Evolutionary conservation across 148 eudicot genomes (phyloP).

Genomic region (Cornus florida): DNA sequence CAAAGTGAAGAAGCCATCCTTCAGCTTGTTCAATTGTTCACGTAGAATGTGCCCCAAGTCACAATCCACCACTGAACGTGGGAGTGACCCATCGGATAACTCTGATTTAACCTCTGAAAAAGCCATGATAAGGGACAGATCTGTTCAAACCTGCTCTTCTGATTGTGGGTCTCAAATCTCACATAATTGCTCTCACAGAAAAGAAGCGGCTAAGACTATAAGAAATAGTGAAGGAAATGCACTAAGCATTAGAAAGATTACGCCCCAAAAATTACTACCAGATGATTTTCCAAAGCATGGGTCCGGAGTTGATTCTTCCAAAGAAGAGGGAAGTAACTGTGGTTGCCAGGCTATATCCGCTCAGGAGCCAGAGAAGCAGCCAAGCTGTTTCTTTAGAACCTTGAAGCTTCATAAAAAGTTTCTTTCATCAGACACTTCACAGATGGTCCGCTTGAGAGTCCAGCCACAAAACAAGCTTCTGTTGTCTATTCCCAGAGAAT

Average conservation of each 20-base stretch:
- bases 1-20: constrained; percentile 50
- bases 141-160: constrained; percentile 51
- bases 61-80: constrained; percentile 36
- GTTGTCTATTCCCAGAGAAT: constrained; percentile 28
- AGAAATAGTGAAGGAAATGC: constrained; percentile 83
- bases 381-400: constrained; percentile 43
- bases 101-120: constrained; percentile 43
- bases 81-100: constrained; percentile 43
- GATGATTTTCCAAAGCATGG: constrained; percentile 20
- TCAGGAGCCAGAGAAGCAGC: constrained; percentile 39
- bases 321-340: constrained; percentile 17
- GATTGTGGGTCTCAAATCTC: constrained; percentile 49
- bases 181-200: constrained; percentile 38
- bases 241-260: constrained; percentile 48
- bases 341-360: constrained; percentile 22
- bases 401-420: constrained; percentile 40
- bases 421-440: constrained; percentile 31
- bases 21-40: constrained; percentile 70
- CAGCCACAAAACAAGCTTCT: constrained; percentile 28
- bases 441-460: constrained; percentile 21
- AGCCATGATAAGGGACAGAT: constrained; percentile 38
- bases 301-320: constrained; percentile 9
- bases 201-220: constrained; percentile 46
- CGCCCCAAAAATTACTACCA: constrained; percentile 40
- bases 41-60: constrained; percentile 41